These are phyloP conservation scores for Triangularia setosa DNA, from an alignment of 2,329 filamentous ascomycete genomes.

Conservation along the genomic window DNA sequence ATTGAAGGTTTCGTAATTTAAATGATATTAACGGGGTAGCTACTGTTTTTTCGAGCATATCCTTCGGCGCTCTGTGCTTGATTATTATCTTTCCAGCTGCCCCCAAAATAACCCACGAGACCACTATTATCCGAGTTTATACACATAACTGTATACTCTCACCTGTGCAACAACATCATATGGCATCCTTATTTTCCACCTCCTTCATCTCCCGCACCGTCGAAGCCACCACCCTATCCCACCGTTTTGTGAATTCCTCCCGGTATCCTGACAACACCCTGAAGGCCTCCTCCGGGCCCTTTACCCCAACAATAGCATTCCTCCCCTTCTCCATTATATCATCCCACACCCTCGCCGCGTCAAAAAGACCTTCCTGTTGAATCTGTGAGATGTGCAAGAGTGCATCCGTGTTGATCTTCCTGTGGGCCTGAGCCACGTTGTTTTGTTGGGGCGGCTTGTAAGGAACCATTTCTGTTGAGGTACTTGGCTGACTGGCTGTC, in stretches of 20 bases:
- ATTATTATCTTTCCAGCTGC: neutral
- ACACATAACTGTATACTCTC: no score
- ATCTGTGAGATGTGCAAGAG: constrained; percentile 10
- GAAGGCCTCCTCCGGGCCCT: constrained; percentile 6
- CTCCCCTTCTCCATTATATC: constrained; percentile 18
- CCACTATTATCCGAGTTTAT: no score
- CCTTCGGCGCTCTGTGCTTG: no score
- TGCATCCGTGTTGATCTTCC: neutral
- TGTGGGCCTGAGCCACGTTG: neutral
- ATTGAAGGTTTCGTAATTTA: neutral
- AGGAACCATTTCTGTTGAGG: neutral
- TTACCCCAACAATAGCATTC: constrained; percentile 5
- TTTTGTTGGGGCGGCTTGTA: neutral
- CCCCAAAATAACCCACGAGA: neutral
- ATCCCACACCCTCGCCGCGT: constrained; percentile 22
- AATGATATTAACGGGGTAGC: neutral
- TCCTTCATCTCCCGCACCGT: constrained; percentile 19
- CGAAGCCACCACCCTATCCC: constrained; percentile 11
- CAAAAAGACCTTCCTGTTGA: constrained; percentile 18
- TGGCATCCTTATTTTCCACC: neutral
- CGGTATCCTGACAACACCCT: constrained; percentile 13
- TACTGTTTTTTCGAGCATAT: neutral
- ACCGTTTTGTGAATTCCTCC: constrained; percentile 10
- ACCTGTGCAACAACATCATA: neutral
- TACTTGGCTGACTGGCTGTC: neutral